Conservation (phyloP, 2,329 filamentous ascomycete genomes). For the Pseudocercospora ulei region DNA sequence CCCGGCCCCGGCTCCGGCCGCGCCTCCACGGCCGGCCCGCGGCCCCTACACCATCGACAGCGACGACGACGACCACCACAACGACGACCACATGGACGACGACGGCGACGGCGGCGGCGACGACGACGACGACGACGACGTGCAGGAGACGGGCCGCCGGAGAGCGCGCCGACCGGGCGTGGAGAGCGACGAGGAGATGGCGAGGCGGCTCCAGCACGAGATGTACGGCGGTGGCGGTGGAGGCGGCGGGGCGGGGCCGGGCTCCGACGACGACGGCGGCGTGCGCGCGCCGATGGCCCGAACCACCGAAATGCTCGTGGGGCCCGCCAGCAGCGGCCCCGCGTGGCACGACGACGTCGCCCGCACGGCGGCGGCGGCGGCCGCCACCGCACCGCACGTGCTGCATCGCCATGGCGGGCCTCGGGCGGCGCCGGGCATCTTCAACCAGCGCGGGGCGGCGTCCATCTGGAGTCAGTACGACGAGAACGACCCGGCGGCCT, state of each 20-base stretch:
- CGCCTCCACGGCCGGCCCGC: constrained; percentile 32
- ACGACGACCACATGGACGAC: constrained; percentile 48
- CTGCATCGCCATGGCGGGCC: constrained; percentile 37
- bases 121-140: constrained; percentile 48
- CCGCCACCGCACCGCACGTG: constrained; percentile 57
- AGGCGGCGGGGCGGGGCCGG: constrained; percentile 37
- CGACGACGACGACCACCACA: constrained; percentile 44
- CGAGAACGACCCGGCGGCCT: constrained; percentile 42
- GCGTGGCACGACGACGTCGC: constrained; percentile 36
- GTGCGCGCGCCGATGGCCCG: constrained; percentile 84
- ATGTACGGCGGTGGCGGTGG: constrained; percentile 55
- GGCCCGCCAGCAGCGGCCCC: constrained; percentile 45
- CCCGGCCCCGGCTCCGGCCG: constrained; percentile 31
- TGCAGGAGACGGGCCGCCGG: constrained; percentile 26
- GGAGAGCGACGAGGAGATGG: constrained; percentile 92
- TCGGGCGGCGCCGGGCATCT: constrained; percentile 46
- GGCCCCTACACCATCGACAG: constrained; percentile 68
- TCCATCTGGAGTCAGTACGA: constrained; percentile 51
- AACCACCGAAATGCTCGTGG: constrained; percentile 84
- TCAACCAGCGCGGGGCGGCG: constrained; percentile 53
- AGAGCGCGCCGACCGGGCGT: constrained; percentile 22
- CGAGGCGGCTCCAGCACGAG: constrained; percentile 81
- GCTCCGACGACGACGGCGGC: constrained; percentile 45
- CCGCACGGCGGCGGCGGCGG: constrained; percentile 46
- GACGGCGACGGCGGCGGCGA: constrained; percentile 64